Conservation (phyloP, 2,329 filamentous ascomycete species). For the Bipolaris oryzae region DNA sequence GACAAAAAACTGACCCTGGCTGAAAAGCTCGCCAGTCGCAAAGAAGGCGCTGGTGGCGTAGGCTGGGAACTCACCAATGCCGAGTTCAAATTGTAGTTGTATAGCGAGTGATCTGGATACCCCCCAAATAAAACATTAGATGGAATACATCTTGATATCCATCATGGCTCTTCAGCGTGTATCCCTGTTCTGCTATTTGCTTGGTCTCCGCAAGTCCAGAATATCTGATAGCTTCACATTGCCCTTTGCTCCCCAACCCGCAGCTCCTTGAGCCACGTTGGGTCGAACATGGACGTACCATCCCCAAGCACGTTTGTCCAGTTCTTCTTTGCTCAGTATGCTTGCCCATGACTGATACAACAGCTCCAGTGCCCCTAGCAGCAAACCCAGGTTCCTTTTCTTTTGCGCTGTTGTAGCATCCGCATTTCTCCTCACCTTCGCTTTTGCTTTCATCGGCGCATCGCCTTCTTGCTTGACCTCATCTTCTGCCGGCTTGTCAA, state of each 20-base stretch:
- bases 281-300: constrained; percentile 83
- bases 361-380: constrained; percentile 74
- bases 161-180: not conserved
- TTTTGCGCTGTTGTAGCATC: constrained; percentile 64
- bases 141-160: not conserved
- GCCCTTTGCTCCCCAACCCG: constrained; percentile 85
- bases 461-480: constrained; percentile 28
- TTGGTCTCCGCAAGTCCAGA: constrained; percentile 34
- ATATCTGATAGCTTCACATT: constrained; percentile 70
- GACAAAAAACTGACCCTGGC: constrained; percentile 73
- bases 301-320: constrained; percentile 77
- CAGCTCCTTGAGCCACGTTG: constrained; percentile 73
- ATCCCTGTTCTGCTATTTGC: no score
- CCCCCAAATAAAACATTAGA: not conserved
- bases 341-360: constrained; percentile 75
- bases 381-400: constrained; percentile 69
- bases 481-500: constrained; percentile 53
- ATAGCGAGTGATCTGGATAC: constrained; percentile 1
- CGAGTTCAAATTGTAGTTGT: constrained; percentile 76
- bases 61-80: constrained; percentile 74
- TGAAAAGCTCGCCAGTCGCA: constrained; percentile 68
- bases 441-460: constrained; percentile 26
- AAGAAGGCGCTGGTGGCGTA: constrained; percentile 54
- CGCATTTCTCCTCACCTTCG: constrained; percentile 58
- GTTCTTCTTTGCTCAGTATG: constrained; percentile 66